Evolutionary conservation across 2,329 filamentous ascomycete genomes (phyloP), one percentile per base, ranked within the genome.

Genomic region (Paecilomyces sp.): DNA sequence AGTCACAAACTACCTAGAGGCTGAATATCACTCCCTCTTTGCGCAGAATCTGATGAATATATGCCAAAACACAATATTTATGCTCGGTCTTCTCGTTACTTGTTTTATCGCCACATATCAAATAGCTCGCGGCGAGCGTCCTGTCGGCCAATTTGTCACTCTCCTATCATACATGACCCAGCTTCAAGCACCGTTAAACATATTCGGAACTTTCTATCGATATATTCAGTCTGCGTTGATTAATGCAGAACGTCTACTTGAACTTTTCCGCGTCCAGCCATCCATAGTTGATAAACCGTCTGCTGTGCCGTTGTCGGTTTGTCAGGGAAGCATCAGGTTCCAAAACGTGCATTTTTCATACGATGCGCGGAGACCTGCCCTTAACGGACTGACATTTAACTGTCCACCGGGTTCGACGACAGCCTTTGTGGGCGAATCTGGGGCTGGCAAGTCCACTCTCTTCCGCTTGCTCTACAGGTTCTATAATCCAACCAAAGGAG

Each of bases 181-280:
- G 73, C 80, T 94, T n/a, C 90, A 93, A 71, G 86, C 86, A 0
- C 90, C 90, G 0, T 80, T 93, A 61, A 92, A 93, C 74, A 93
- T 91, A 76, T 93, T 94, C 67, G 94, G 93, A 59, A 94, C 92
- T 0, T 97, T 97, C 73, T 99, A 97, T 75, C 85, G 93, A 57
- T 94, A 92, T 62, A 93, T 97, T 6, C 94, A 97, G 75, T 94
- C 92, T 67, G 90, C 93, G 57, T 90, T 99, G 88, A 97, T 99
- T 70, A 97, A 95, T 60, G 92, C 93, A 4, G 94, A 99, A 80
- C 88, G 94, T 22, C 88, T 99, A 72, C 79, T 99, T 58, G 94
- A 97, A 75, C 81, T 99, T 18, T 97, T 99, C 84, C 96, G 96
- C 75, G 94, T 97, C 69, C 87, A 91, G 67, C 93, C 94, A 0